Base-by-base conservation (phyloP, 768 basidiomycete genomes). In the Lactarius hengduanensis region DNA sequence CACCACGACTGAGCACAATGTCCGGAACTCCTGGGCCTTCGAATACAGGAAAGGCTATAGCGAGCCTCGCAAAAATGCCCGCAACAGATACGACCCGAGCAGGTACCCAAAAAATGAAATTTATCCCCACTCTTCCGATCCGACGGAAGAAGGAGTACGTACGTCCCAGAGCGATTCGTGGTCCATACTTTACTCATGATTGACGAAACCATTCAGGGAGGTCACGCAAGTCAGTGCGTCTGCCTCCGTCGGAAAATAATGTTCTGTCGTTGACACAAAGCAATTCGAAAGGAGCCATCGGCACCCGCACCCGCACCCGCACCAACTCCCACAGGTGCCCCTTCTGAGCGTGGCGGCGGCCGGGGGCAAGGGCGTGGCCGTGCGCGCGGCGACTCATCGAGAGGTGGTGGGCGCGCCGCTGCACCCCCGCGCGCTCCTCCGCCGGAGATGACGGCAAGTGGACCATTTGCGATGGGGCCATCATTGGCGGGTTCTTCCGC, bases 391-490 rank as follows among this genome's bases (percentile, higher is more conserved):
- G 74, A 83, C 61, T 84, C 85, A n/a, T 76, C 82, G 13, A 86
- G 84, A 57, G 77, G 83, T 40, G 84, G 82, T 40, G 38, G 83
- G 53, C 70, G 70, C 15, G 70, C 68, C n/a, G 62, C 40, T 11
- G 83, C 78, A 4, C 71, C 77, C 0, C 72, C 77, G 69, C 84
- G 80, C 18, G 83, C 82, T 0, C 78, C 87, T 57, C 76, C 83
- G 2, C 79, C 79, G 8, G 87, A 90, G 77, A 91, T 94, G 91
- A 88, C 84, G 20, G 92, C 92, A 0, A 92, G 90, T 72, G 92
- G 92, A 4, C 92, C 92, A 16, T 94, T 94, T 71, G 90, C 92
- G 22, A 87, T 94, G 86, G 92, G 92, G 26, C 92, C 92, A 40
- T 81, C 89, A 28, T 80, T 90, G 70, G 83, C 83, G 10, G 88